Conservation (phyloP, 768 basidiomycete species). For the Hygrocybe punicea region DNA sequence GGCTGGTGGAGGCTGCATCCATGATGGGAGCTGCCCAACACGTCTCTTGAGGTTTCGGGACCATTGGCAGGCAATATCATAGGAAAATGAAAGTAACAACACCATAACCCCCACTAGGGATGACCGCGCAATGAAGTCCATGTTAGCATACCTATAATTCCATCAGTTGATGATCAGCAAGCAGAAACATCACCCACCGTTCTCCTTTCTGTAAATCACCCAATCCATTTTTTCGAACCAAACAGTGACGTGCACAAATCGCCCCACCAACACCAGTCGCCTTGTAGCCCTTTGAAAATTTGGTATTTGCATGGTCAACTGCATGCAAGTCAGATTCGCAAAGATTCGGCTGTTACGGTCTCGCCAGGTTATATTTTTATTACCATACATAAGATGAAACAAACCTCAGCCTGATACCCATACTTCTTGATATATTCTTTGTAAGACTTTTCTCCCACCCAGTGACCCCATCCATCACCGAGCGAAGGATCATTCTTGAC, state of each 20-base stretch:
- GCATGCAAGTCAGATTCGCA: conserved; percentile 12
- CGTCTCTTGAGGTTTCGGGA: conserved; percentile 3
- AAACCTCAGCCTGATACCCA: conserved; percentile 12
- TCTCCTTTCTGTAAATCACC: conserved; percentile 38
- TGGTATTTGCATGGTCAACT: conserved; percentile 9
- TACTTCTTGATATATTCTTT: conserved; percentile 4
- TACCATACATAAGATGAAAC: not conserved
- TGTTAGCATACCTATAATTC: conserved; percentile 26
- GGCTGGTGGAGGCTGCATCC: not conserved
- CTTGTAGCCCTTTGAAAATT: conserved; percentile 12
- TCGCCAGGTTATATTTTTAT: not conserved
- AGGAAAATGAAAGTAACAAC: conserved; percentile 19
- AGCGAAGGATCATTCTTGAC: conserved; percentile 20
- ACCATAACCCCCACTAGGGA: conserved; percentile 7
- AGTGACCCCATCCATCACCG: conserved; percentile 21
- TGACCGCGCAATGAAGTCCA: conserved; percentile 26
- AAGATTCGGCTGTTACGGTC: conserved; percentile 5
- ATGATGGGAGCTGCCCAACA: conserved; percentile 1
- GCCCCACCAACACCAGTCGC: conserved; percentile 29
- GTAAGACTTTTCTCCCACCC: conserved; percentile 12
- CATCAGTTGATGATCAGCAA: not conserved
- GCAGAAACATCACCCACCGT: conserved; percentile 17
- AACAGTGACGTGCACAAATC: conserved; percentile 31
- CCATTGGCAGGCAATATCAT: conserved; percentile 32
- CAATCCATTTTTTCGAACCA: conserved; percentile 24